Base-by-base conservation (phyloP, 2,329 filamentous ascomycete species). In the Ilyonectria sp. region DNA sequence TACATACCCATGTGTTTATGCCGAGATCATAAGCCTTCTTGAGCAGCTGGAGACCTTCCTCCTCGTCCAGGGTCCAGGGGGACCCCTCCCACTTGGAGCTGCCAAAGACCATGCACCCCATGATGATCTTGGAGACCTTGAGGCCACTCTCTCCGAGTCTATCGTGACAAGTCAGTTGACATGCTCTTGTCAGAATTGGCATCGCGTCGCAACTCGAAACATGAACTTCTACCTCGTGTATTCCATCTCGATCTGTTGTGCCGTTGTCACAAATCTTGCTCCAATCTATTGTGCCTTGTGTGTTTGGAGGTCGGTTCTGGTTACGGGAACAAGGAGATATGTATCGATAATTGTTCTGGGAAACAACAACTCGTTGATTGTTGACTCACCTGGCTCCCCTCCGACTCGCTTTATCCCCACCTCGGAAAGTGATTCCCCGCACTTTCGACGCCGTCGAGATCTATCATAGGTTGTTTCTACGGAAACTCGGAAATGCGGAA, bases 1-100 rank as follows among this genome's bases (percentile, higher is more conserved):
- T 44, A 43, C 61, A 52, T 58, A 54, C 63, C 84, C 84, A 86
- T 4, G 89, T 91, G 69, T 90, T 91, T 60, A 91, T 81, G 11
- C 89, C 90, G n/a, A 79, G 78, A 66, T 91, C 87, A 77, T 89
- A 91, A 6, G 89, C 90, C 35, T 87, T 85, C 79, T 91, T 89
- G 60, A 91, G 85, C 5, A 91, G 78, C 8, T 87, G 87, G 15
- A 91, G 80, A 23, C 87, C 84, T 76, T 83, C 55, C 40, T 61
- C 69, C 66, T 67, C 67, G 50, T 66, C 69, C 65, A 73, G 74
- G 50, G 68, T 71, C 65, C 67, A 70, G 43, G 74, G 73, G 31
- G 70, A 76, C 60, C 77, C 75, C 43, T 81, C 75, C 78, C 78
- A 81, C 55, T 77, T 73, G 49, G 71, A 70, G 13, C 72, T 75